A percentile compares a stretch with the other conserved stretches of the same genome.
phyloP scores from a whole-genome alignment of 768 basidiomycete genomes.

The Rhizopogon roseolus region DNA sequence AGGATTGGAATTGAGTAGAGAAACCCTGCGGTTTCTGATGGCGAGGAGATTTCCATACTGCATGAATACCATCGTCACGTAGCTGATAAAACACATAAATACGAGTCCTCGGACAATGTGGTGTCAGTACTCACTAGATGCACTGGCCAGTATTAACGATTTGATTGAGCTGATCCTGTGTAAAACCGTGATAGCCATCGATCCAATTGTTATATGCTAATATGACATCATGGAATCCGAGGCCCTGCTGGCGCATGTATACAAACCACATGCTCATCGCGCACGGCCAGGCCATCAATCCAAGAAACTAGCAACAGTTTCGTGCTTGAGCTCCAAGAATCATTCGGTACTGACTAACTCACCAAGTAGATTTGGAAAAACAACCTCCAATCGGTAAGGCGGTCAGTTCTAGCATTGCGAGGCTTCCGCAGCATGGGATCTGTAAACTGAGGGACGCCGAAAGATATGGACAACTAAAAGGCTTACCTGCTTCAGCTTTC shows the following conservation, averaged over 20 bases:
- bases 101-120: neutral
- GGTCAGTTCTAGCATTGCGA: slow-evolving; percentile 43
- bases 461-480: neutral
- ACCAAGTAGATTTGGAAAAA: slow-evolving; percentile 46
- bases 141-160: slow-evolving; percentile 41
- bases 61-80: slow-evolving; percentile 44
- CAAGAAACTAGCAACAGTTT: slow-evolving; percentile 32
- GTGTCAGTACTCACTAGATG: slow-evolving; percentile 31
- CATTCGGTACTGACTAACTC: slow-evolving; percentile 11
- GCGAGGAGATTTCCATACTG: slow-evolving; percentile 40
- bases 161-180: slow-evolving; percentile 20
- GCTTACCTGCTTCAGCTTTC: slow-evolving; percentile 42
- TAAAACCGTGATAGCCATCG: slow-evolving; percentile 31
- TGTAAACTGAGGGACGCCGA: slow-evolving; percentile 4
- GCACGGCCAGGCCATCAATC: slow-evolving; percentile 42
- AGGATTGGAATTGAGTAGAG: slow-evolving; percentile 38
- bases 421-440: slow-evolving; percentile 46
- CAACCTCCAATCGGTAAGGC: slow-evolving; percentile 44
- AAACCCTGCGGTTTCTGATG: slow-evolving; percentile 40
- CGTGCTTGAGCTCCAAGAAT: neutral
- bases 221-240: slow-evolving; percentile 33
- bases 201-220: slow-evolving; percentile 37
- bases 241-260: slow-evolving; percentile 33
- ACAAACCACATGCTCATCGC: slow-evolving; percentile 39
- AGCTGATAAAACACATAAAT: slow-evolving; percentile 21